Evolutionary conservation across 768 basidiomycete genomes (phyloP).

Genomic region (Mrakia hoshinonis): DNA sequence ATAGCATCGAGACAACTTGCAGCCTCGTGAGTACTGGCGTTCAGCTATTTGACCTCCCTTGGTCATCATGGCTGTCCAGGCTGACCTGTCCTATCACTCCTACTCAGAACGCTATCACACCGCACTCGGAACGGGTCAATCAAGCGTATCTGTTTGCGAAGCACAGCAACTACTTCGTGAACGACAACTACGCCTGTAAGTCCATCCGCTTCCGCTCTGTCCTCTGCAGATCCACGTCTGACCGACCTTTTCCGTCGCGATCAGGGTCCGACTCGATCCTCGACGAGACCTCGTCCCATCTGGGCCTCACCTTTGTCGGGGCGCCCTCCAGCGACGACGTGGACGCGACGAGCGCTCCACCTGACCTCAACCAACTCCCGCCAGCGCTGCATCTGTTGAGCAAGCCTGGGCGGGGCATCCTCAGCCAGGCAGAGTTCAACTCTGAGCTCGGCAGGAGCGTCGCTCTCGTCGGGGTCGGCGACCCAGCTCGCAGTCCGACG

Average conservation of each 20-base stretch:
- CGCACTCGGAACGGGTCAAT: background rate
- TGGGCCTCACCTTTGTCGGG: background rate
- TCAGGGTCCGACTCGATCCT: slow-evolving; percentile 11
- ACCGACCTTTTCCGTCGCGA: background rate
- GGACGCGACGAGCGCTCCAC: too few relatives aligned
- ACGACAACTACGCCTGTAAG: background rate
- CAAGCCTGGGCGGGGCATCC: background rate
- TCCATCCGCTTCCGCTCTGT: background rate
- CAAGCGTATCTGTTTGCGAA: slow-evolving; percentile 1
- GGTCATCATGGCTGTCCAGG: background rate
- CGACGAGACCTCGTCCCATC: background rate
- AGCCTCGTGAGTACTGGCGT: background rate
- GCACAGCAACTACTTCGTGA: background rate
- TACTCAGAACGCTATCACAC: background rate
- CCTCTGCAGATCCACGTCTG: background rate
- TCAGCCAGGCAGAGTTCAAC: background rate
- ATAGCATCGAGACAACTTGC: background rate
- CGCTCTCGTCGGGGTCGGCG: background rate
- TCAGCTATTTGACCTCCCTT: too few relatives aligned
- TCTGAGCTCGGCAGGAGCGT: background rate
- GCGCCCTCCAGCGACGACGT: background rate
- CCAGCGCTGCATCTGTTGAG: background rate
- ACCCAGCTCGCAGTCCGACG: background rate
- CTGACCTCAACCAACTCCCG: background rate
- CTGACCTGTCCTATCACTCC: too few relatives aligned